Evolutionary conservation across 2,329 filamentous ascomycete species (phyloP).

Genomic region (Hypoxylon sp.): DNA sequence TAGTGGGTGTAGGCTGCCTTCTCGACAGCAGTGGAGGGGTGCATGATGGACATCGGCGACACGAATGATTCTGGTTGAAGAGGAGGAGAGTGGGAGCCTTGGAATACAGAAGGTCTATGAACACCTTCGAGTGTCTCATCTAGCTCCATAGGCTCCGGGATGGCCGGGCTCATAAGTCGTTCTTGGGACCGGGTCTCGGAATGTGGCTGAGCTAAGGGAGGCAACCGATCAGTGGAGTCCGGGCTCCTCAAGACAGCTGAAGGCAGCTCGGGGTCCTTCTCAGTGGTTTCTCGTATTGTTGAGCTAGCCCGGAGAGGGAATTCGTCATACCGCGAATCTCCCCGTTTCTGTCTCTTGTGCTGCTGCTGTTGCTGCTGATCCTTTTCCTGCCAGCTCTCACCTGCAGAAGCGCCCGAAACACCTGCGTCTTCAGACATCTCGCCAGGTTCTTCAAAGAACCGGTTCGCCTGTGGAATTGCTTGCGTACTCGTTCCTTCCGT

Average conservation of each 20-base stretch:
- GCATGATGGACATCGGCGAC: conserved; percentile 54
- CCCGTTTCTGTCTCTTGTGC: conserved; percentile 41
- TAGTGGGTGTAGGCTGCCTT: conserved; percentile 54
- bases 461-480: conserved; percentile 22
- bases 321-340: conserved; percentile 46
- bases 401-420: conserved; percentile 19
- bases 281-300: conserved; percentile 50
- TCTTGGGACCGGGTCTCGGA: conserved; percentile 47
- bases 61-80: conserved; percentile 51
- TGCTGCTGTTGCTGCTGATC: conserved; percentile 41
- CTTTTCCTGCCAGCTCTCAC: conserved; percentile 30
- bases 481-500: conserved; percentile 33
- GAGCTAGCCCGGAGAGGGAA: conserved; percentile 47
- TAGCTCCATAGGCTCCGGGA: conserved; percentile 55
- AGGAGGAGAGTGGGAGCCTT: conserved; percentile 52
- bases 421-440: conserved; percentile 44
- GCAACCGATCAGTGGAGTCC: conserved; percentile 51
- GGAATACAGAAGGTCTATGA: conserved; percentile 47
- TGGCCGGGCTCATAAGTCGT: conserved; percentile 55
- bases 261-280: conserved; percentile 50
- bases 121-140: conserved; percentile 45
- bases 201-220: conserved; percentile 52
- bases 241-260: conserved; percentile 48
- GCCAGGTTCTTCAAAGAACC: conserved; percentile 51
- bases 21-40: conserved; percentile 53